Conservation (phyloP, 169 alveolate species). For the Eimeria acervulina region DNA sequence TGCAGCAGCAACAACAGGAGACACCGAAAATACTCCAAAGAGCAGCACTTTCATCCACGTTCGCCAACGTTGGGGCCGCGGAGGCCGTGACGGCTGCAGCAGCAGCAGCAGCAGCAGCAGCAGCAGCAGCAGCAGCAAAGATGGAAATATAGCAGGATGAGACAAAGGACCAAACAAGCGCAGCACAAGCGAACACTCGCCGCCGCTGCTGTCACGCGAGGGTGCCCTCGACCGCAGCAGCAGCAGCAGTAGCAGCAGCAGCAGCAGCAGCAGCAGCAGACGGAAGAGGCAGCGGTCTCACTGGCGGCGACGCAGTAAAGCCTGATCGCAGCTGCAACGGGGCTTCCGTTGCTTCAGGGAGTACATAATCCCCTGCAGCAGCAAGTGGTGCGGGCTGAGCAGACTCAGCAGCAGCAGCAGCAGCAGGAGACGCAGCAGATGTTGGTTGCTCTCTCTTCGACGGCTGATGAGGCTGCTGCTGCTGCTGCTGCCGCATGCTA, state of each 20-base stretch:
- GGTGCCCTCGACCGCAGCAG: not conserved
- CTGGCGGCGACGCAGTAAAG: conserved; percentile 57
- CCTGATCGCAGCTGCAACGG: conserved; percentile 35
- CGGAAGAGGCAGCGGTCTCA: not conserved
- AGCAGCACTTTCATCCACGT: conserved; percentile 46
- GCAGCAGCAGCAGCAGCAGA: not conserved
- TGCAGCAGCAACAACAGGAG: conserved; percentile 44
- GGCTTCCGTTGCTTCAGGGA: not conserved
- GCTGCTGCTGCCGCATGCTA: not conserved
- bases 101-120: conserved; percentile 8
- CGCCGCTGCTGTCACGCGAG: not conserved
- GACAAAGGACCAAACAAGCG: not conserved
- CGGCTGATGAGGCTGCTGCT: not conserved
- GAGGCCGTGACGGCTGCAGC: conserved; percentile 49
- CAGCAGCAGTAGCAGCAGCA: not conserved
- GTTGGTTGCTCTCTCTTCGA: not conserved
- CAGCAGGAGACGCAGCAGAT: not conserved
- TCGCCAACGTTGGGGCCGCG: conserved; percentile 45
- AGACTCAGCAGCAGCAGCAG: conserved; percentile 42
- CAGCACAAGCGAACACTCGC: not conserved
- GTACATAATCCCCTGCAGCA: not conserved
- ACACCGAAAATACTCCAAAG: conserved; percentile 6
- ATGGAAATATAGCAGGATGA: not conserved
- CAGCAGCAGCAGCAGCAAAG: not conserved
- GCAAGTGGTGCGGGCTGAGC: not conserved